Conservation (phyloP, 2,329 filamentous ascomycete genomes). For the Fusarium tjaetaba region DNA sequence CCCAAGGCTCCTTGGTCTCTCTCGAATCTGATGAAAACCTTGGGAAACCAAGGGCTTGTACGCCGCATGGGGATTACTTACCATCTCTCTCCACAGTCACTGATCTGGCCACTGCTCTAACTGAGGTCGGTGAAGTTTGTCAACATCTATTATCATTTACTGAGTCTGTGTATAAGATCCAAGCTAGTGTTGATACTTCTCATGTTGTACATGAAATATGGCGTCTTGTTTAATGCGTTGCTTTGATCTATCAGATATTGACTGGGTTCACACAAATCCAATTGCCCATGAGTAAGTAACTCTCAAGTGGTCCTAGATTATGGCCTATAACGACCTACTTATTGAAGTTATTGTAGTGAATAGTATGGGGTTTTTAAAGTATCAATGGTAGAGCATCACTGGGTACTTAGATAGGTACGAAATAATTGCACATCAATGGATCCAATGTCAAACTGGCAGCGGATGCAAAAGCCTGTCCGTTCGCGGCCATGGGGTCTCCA, state of each 20-base stretch:
- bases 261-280: background rate
- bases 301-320: background rate
- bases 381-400: background rate
- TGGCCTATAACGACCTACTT: background rate
- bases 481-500: background rate
- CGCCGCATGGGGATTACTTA: constrained; percentile 57
- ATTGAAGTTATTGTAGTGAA: background rate
- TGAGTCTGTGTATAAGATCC: background rate
- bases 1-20: constrained; percentile 60
- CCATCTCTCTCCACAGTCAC: background rate
- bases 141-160: background rate
- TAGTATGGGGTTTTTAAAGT: background rate
- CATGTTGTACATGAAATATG: background rate
- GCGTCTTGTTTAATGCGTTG: background rate
- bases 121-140: background rate
- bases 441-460: background rate
- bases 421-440: background rate
- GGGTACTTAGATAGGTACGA: too few species aligned
- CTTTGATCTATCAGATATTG: background rate
- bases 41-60: constrained; percentile 59
- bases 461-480: constrained; percentile 8
- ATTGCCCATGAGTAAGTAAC: background rate
- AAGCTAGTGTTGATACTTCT: background rate
- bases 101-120: background rate
- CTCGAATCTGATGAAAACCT: constrained; percentile 60